These are phyloP conservation scores for Oryza longistaminata DNA, from an alignment of 176 grass and related monocot species.

Conservation along the genomic window DNA sequence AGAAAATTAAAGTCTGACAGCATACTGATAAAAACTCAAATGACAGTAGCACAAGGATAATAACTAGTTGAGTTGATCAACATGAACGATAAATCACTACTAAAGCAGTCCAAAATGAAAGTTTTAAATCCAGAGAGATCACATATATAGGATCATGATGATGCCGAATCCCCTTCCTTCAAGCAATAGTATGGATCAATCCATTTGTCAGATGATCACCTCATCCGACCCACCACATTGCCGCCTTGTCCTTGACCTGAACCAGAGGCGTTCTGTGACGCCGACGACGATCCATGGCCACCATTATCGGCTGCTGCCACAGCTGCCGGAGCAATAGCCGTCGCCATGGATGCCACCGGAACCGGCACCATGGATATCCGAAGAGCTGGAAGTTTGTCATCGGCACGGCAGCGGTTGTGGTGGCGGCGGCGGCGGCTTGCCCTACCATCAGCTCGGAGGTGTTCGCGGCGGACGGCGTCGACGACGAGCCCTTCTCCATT, in stretches of 20 bases:
- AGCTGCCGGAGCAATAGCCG: neutral
- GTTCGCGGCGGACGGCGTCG: neutral
- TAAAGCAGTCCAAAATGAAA: too few species aligned
- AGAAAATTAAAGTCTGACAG: too few species aligned
- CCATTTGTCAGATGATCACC: neutral
- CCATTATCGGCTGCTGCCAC: neutral
- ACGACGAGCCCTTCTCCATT: neutral
- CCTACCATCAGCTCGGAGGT: neutral
- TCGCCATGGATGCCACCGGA: neutral
- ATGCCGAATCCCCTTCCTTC: too few species aligned
- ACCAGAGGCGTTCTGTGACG: neutral
- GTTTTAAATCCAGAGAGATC: neutral
- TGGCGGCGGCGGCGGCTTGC: too few species aligned
- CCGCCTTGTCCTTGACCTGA: neutral
- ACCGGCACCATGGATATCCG: neutral
- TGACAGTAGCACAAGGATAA: too few species aligned
- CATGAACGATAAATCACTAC: neutral
- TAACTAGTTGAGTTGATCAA: too few species aligned
- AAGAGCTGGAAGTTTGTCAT: neutral
- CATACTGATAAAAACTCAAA: neutral
- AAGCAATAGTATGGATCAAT: neutral
- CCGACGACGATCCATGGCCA: neutral
- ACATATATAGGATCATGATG: too few species aligned
- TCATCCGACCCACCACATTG: neutral
- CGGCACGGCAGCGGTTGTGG: neutral